Evolutionary conservation across 257 asterid genomes (phyloP).

Genomic region (Ballota nigra): DNA sequence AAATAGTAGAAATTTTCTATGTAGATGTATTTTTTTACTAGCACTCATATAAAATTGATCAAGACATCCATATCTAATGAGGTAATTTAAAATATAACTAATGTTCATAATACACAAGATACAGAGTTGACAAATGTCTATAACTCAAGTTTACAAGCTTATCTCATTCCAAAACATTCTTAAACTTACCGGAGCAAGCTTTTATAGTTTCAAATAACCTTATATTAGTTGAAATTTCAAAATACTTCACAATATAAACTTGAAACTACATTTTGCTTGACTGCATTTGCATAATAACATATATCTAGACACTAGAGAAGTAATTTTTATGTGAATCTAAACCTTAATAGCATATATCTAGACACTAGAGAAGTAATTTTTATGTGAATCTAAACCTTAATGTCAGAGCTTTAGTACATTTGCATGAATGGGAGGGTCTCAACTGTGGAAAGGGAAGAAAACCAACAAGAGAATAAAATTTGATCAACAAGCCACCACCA

Average conservation of each 20-base stretch:
- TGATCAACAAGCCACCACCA: conserved; percentile 82
- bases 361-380: no score
- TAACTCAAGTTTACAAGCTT: neutral
- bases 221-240: neutral
- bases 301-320: neutral
- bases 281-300: neutral
- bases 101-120: no score
- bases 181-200: neutral
- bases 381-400: no score
- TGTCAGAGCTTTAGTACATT: conserved; percentile 59
- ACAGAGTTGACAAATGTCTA: neutral
- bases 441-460: conserved; percentile 90
- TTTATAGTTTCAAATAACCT: neutral
- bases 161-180: neutral
- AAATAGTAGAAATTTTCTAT: no score
- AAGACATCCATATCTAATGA: no score
- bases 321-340: no score
- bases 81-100: no score
- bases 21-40: no score
- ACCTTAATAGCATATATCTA: no score
- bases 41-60: no score
- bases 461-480: conserved; percentile 77
- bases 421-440: conserved; percentile 79
- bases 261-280: neutral
- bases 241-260: neutral